Evolutionary conservation across 805 yeast species (phyloP).

Genomic region (Clavispora phyllophila): DNA sequence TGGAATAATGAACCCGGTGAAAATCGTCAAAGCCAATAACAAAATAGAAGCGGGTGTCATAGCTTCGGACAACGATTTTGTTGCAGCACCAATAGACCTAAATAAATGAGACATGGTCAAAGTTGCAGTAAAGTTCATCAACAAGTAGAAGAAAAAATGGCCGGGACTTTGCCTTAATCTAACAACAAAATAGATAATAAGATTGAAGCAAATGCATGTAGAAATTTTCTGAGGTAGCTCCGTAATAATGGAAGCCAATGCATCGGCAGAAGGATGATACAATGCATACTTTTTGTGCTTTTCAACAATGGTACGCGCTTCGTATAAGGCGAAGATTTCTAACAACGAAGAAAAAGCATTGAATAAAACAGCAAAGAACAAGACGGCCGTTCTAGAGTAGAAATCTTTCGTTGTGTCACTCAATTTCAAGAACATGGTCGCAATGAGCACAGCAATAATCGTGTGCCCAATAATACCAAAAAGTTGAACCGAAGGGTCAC

Average conservation of each 20-base stretch:
- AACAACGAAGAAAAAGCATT: conserved; percentile 57
- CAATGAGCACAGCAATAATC: conserved; percentile 49
- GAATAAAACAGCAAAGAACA: conserved; percentile 64
- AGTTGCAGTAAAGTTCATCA: conserved; percentile 40
- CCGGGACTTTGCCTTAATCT: conserved; percentile 50
- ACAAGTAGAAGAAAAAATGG: conserved; percentile 47
- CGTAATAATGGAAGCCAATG: conserved; percentile 55
- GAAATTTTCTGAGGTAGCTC: conserved; percentile 50
- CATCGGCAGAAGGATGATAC: conserved; percentile 61
- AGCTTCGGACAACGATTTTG: conserved; percentile 46
- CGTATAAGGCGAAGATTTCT: conserved; percentile 52
- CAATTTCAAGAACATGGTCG: conserved; percentile 56
- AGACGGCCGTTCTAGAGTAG: conserved; percentile 54
- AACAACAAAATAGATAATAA: conserved; percentile 49
- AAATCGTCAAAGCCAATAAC: conserved; percentile 46
- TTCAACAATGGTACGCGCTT: conserved; percentile 53
- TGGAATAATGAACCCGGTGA: conserved; percentile 64
- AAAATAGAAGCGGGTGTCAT: conserved; percentile 55
- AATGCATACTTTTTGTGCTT: conserved; percentile 54
- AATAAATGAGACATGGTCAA: conserved; percentile 55
- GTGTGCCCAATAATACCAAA: conserved; percentile 41
- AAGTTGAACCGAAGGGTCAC: conserved; percentile 45
- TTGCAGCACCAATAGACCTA: conserved; percentile 47
- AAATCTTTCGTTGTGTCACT: conserved; percentile 40
- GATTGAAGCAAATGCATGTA: conserved; percentile 43